Base-by-base conservation (phyloP, 331 rosid species). In the Telfairia occidentalis region DNA sequence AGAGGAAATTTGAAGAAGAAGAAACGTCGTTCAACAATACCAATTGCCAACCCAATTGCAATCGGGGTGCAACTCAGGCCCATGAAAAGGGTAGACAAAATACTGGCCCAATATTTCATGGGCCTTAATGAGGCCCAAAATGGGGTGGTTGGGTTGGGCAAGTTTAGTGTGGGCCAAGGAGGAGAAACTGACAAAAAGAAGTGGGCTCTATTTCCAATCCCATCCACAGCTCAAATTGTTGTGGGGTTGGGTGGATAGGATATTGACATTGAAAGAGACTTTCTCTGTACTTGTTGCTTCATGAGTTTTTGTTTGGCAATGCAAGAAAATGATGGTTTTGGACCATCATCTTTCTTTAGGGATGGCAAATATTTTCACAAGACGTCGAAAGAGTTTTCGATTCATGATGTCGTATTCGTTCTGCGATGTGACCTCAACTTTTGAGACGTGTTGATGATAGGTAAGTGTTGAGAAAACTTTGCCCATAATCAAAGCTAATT, bases 51-150 rank as follows among this genome's bases (percentile, higher is more conserved):
- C 57, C 23, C 57, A 16, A 16, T 48, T 48, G 2, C 21, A 15
- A 13, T 45, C 13, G 30, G 67, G 40, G 42, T 30, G 5, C 42
- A 53, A 61, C 67, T 55, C 1, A 32, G 21, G 43, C 69, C 43
- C 43, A 32, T 2, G 18, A 19, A 55, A 35, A 26, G 19, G 43
- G 24, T 55, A 34, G 61, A 55, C 61, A 23, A 55, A 23, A 55
- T 7, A 10, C 9, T 7, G 69, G 29, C 30, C 29, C 71, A 63
- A 63, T 2, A 34, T 2, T 9, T 16, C 5, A 61, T 61, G 70
- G 70, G 70, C 70, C n/a, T n/a, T n/a, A n/a, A n/a, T 18, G 12
- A 64, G 50, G 72, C 72, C 71, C 50, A 65, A 9, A 65, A 10
- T 9, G 49, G 21, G 46, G n/a, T 21, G 0, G 28, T n/a, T 63